phyloP scores from a whole-genome alignment of 2,329 filamentous ascomycete genomes.

The Aspergillus sp. region DNA sequence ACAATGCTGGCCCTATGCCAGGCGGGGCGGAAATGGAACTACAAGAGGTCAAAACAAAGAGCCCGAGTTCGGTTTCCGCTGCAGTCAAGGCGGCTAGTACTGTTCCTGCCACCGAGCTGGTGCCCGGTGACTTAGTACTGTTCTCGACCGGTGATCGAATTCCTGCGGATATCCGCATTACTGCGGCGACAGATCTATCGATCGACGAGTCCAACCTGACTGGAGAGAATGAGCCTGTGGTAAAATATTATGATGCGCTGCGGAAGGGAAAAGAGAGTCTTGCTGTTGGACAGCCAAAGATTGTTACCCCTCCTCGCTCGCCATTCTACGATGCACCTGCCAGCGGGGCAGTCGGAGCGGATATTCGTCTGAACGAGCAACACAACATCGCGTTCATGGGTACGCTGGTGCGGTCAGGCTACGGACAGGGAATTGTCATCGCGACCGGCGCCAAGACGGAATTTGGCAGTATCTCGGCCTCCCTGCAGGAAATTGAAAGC shows the following conservation, averaged over 20 bases:
- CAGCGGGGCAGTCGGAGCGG: constrained; percentile 54
- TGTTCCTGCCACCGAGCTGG: constrained; percentile 77
- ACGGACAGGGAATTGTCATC: constrained; percentile 95
- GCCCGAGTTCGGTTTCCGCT: constrained; percentile 52
- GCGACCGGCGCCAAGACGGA: constrained; percentile 89
- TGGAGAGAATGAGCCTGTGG: constrained; percentile 89
- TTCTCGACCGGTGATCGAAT: constrained; percentile 96
- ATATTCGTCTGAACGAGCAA: constrained; percentile 63
- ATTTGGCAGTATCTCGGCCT: constrained; percentile 92
- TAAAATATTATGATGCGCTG: constrained; percentile 63
- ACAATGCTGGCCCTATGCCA: constrained; percentile 11
- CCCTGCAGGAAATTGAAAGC: constrained; percentile 89
- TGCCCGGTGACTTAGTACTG: constrained; percentile 85
- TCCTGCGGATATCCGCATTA: constrained; percentile 91
- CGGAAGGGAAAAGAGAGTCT: constrained; percentile 22
- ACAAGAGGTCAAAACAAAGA: constrained; percentile 40
- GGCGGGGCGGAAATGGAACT: constrained; percentile 43
- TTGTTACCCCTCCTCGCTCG: constrained; percentile 39
- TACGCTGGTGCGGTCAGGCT: constrained; percentile 86
- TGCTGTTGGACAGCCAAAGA: constrained; percentile 27
- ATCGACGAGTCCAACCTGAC: constrained; percentile 97
- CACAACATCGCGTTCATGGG: constrained; percentile 98
- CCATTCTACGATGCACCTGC: constrained; percentile 55
- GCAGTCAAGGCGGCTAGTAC: constrained; percentile 71
- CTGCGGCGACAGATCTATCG: constrained; percentile 76